phyloP scores from a whole-genome alignment of 75 land plant genomes.

The Azolla pinnata region DNA sequence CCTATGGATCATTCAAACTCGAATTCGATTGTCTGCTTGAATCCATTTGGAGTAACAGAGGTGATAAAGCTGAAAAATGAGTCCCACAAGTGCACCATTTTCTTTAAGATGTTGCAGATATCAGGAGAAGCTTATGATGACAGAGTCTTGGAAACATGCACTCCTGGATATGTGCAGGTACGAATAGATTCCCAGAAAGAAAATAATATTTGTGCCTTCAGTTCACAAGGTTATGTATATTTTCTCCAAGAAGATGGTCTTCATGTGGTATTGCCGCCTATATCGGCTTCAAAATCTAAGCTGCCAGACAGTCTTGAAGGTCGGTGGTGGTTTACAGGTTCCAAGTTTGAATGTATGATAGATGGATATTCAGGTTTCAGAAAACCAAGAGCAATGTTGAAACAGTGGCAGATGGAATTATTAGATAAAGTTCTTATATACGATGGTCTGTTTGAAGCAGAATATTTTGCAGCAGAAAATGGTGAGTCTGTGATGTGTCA shows the following conservation, averaged over 20 bases:
- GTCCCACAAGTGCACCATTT: too few species aligned
- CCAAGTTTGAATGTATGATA: conserved; percentile 7
- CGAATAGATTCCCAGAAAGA: too few species aligned
- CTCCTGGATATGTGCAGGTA: too few species aligned
- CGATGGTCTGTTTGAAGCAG: conserved; percentile 69
- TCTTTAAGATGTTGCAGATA: too few species aligned
- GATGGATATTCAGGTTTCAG: conserved; percentile 4
- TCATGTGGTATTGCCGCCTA: conserved; percentile 71
- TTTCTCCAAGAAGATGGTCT: conserved; percentile 51
- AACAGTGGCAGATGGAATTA: conserved; percentile 71
- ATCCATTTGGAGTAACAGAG: conserved; percentile 60
- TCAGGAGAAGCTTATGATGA: conserved; percentile 36
- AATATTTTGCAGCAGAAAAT: conserved; percentile 57
- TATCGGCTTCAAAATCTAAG: conserved; percentile 31
- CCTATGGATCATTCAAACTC: conserved; percentile 20
- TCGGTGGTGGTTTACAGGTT: conserved; percentile 10
- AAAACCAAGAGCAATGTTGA: conserved; percentile 9
- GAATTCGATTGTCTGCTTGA: conserved; percentile 34
- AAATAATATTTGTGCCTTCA: conserved; percentile 51
- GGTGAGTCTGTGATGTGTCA: conserved; percentile 39
- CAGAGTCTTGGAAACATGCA: conserved; percentile 12
- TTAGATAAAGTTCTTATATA: conserved; percentile 65
- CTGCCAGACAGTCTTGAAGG: conserved; percentile 20
- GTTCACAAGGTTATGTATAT: conserved; percentile 58
- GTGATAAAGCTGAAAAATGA: conserved; percentile 16